Evolutionary conservation across 352 stramenopile genomes (phyloP).

Genomic region (Phytophthora hybrid): DNA sequence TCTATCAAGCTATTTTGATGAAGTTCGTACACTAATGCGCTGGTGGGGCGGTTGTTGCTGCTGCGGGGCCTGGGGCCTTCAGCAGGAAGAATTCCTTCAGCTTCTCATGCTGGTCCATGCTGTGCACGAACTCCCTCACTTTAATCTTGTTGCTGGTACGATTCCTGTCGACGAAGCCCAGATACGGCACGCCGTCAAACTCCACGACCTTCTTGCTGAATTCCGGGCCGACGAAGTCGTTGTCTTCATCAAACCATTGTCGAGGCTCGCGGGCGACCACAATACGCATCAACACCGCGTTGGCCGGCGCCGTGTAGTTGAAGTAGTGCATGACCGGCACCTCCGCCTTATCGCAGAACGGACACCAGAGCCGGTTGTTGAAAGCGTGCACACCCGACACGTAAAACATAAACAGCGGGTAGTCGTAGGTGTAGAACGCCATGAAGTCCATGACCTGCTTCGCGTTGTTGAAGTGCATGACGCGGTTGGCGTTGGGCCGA

Average conservation of each 20-base stretch:
- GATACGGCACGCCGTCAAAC: slow-evolving; percentile 74
- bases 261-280: slow-evolving; percentile 64
- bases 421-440: slow-evolving; percentile 68
- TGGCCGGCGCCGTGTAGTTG: slow-evolving; percentile 69
- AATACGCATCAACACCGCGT: slow-evolving; percentile 63
- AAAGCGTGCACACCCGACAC: slow-evolving; percentile 76
- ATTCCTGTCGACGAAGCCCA: slow-evolving; percentile 64
- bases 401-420: slow-evolving; percentile 82
- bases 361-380: slow-evolving; percentile 86
- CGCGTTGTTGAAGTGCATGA: slow-evolving; percentile 52
- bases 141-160: slow-evolving; percentile 45
- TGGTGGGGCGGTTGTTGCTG: slow-evolving; percentile 10
- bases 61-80: slow-evolving; percentile 11
- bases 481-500: slow-evolving; percentile 53
- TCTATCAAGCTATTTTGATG: background rate
- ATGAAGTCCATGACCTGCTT: slow-evolving; percentile 64
- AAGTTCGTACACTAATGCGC: background rate
- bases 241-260: slow-evolving; percentile 82
- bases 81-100: slow-evolving; percentile 57
- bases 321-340: slow-evolving; percentile 82
- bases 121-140: slow-evolving; percentile 54
- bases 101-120: slow-evolving; percentile 51
- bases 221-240: slow-evolving; percentile 68
- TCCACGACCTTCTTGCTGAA: slow-evolving; percentile 65
- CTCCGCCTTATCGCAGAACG: slow-evolving; percentile 80